A percentile compares a stretch with the other conserved stretches of the same genome.
Evolutionary conservation across 257 asterid genomes (phyloP).

Genomic region (Scutellaria minor): DNA sequence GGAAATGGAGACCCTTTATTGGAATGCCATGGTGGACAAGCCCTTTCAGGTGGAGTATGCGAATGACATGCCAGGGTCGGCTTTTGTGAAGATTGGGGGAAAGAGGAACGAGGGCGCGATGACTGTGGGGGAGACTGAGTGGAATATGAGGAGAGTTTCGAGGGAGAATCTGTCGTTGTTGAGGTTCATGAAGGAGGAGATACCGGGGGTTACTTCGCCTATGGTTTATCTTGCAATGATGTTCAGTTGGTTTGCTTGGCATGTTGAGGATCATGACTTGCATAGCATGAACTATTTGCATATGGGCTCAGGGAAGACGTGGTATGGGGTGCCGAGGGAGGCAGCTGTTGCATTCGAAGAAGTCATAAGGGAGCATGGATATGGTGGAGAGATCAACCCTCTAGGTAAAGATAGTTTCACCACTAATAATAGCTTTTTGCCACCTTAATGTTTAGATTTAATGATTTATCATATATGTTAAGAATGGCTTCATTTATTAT

Average conservation of each 20-base stretch:
- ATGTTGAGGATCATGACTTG: constrained; percentile 99
- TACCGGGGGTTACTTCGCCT: constrained; percentile 98
- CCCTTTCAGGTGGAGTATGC: constrained; percentile 97
- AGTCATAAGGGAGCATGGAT: constrained; percentile 90
- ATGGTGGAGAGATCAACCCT: constrained; percentile 97
- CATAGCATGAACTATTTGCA: constrained; percentile 98
- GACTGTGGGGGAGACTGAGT: constrained; percentile 84
- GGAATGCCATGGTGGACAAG: constrained; percentile 96
- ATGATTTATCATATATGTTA: background rate
- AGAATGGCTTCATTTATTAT: constrained; percentile 11
- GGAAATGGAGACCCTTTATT: constrained; percentile 82
- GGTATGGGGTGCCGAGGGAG: constrained; percentile 97
- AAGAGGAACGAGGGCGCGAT: constrained; percentile 46
- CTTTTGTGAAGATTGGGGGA: constrained; percentile 58
- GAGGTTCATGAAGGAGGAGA: constrained; percentile 98
- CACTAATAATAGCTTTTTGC: no score
- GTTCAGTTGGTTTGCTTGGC: constrained; percentile 99
- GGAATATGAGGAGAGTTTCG: constrained; percentile 98
- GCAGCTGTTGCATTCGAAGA: constrained; percentile 97
- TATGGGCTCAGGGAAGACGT: constrained; percentile 87
- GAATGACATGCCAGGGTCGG: constrained; percentile 99
- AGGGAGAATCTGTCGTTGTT: constrained; percentile 82
- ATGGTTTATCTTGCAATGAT: constrained; percentile 99
- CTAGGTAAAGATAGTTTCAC: constrained; percentile 60
- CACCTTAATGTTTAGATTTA: background rate